A percentile compares a stretch with the other conserved stretches of the same genome.
phyloP scores from a whole-genome alignment of 768 basidiomycete species.

The Amanita fuliginea region DNA sequence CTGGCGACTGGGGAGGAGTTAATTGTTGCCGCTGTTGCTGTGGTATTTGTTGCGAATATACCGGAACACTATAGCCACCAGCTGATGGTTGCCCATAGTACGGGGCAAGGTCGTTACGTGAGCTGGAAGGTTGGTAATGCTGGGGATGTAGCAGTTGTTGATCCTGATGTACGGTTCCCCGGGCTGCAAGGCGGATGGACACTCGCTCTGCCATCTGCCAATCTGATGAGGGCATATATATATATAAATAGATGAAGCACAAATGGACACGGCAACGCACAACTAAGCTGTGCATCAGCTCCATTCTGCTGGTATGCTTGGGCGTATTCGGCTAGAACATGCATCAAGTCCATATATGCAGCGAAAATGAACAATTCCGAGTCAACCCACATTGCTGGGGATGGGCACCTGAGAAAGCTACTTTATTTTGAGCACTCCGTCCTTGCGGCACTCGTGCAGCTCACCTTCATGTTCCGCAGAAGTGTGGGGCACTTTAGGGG shows the following conservation, averaged over 20 bases:
- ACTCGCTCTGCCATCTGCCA: slow-evolving; percentile 45
- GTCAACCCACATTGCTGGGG: slow-evolving; percentile 23
- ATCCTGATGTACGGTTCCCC: slow-evolving; percentile 23
- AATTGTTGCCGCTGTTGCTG: slow-evolving; percentile 13
- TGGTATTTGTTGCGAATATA: slow-evolving; percentile 5
- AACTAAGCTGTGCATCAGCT: background rate
- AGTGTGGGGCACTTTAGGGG: slow-evolving; percentile 29
- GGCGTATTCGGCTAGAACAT: slow-evolving; percentile 11
- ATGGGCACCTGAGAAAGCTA: slow-evolving; percentile 34
- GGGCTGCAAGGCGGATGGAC: slow-evolving; percentile 48
- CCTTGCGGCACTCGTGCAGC: slow-evolving; percentile 12
- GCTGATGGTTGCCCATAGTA: slow-evolving; percentile 18
- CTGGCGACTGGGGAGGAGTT: slow-evolving; percentile 11
- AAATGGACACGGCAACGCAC: slow-evolving; percentile 1
- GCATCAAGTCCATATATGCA: background rate
- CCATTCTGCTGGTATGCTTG: slow-evolving; percentile 15
- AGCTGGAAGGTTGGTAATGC: slow-evolving; percentile 5
- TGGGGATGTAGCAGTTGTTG: slow-evolving; percentile 18
- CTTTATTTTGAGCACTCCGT: slow-evolving; percentile 7
- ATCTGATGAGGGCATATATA: slow-evolving; percentile 19
- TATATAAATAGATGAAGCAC: slow-evolving; percentile 4
- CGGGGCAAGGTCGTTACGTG: slow-evolving; percentile 15
- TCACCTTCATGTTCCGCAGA: slow-evolving; percentile 50
- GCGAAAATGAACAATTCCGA: background rate
- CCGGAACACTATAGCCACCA: background rate